phyloP scores from a whole-genome alignment of 192 early-diverging fungal species.

The Rhizophagus prolifer region DNA sequence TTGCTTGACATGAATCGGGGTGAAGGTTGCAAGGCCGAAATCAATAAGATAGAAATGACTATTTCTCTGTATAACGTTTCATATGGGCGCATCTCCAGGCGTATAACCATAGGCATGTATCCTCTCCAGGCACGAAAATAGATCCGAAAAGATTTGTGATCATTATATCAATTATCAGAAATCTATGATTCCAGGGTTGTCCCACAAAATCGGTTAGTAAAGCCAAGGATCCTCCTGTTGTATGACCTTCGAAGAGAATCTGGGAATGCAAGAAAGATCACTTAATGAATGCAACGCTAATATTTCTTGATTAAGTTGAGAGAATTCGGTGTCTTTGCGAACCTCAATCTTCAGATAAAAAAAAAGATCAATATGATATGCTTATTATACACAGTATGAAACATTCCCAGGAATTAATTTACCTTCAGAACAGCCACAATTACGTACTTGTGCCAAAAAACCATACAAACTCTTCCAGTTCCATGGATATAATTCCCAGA shows the following conservation, averaged over 20 bases:
- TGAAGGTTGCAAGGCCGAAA: no score
- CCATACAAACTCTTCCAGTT: not conserved
- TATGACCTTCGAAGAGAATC: conserved; percentile 12
- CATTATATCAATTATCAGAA: no score
- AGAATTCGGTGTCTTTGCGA: conserved; percentile 10
- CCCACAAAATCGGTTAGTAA: conserved; percentile 15
- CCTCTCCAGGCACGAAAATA: no score
- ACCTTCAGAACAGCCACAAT: not conserved
- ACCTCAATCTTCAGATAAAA: conserved; percentile 10
- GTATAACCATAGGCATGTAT: no score
- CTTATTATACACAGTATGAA: no score
- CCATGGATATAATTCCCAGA: conserved; percentile 10
- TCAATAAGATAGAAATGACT: no score
- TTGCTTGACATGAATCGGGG: conserved; percentile 5
- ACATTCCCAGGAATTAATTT: no score
- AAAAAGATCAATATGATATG: conserved; percentile 4
- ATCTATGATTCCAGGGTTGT: conserved; percentile 14
- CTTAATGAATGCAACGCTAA: not conserved
- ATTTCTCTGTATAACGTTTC: no score
- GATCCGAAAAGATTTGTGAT: no score
- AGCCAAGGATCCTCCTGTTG: conserved; percentile 4
- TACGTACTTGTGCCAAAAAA: not conserved
- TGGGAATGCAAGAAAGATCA: conserved; percentile 7
- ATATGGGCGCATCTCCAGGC: no score
- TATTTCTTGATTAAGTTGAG: conserved; percentile 8